phyloP scores from a whole-genome alignment of 2,329 filamentous ascomycete species.

The Cladosporium sp. region DNA sequence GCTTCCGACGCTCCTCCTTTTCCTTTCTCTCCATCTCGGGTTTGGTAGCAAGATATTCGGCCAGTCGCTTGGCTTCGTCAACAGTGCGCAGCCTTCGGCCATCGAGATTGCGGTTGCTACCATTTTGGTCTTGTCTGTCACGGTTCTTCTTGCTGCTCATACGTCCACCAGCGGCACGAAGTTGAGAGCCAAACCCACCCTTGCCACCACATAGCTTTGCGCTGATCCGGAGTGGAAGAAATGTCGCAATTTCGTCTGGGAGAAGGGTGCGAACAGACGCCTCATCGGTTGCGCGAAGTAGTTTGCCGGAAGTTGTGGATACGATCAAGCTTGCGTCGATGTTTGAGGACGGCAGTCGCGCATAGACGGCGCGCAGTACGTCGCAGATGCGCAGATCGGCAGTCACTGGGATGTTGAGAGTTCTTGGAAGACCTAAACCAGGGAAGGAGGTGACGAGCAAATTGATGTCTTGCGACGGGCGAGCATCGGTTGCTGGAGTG shows the following conservation, averaged over 20 bases:
- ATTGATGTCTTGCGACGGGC: conserved; percentile 52
- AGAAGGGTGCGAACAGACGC: conserved; percentile 60
- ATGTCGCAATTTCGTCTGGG: conserved; percentile 45
- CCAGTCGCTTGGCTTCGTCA: conserved; percentile 89
- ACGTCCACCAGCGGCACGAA: conserved; percentile 91
- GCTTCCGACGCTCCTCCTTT: conserved; percentile 74
- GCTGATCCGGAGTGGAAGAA: conserved; percentile 78
- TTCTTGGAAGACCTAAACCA: conserved; percentile 77
- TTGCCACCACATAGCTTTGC: conserved; percentile 85
- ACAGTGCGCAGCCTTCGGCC: conserved; percentile 86
- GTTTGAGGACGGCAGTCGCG: conserved; percentile 52
- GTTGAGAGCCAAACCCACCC: conserved; percentile 94
- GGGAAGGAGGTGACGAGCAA: conserved; percentile 80
- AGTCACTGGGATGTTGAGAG: conserved; percentile 69
- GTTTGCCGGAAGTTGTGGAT: conserved; percentile 74
- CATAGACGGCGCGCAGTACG: conserved; percentile 57
- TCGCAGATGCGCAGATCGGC: conserved; percentile 61
- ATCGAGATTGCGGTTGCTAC: conserved; percentile 88
- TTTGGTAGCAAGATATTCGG: conserved; percentile 91
- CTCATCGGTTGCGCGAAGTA: conserved; percentile 53
- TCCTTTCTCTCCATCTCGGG: conserved; percentile 96
- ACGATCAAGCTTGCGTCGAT: conserved; percentile 62
- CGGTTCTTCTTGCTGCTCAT: conserved; percentile 96
- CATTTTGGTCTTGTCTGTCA: conserved; percentile 68
- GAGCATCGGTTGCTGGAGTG: neutral